Evolutionary conservation across 2,329 filamentous ascomycete genomes (phyloP).

Genomic region (Aspergillus intermedius): DNA sequence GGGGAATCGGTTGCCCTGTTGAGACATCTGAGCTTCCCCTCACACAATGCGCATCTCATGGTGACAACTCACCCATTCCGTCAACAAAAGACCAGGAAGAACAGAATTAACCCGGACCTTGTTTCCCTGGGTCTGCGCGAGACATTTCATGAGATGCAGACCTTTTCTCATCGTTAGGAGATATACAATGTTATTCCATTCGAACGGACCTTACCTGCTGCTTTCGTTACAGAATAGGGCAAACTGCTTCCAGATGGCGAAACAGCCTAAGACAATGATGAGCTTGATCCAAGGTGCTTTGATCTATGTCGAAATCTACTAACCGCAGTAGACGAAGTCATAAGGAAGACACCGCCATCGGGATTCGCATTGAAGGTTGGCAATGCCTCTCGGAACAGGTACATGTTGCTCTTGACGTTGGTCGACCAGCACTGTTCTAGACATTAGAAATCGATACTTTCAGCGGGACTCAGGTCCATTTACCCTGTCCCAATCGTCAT

Average conservation of each 20-base stretch:
- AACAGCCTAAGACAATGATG: constrained; percentile 35
- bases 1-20: constrained; percentile 50
- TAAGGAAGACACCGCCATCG: constrained; percentile 58
- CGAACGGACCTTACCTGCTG: constrained; percentile 49
- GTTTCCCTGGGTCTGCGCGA: constrained; percentile 56
- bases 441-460: not conserved
- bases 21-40: not conserved
- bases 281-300: constrained; percentile 2
- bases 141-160: constrained; percentile 59
- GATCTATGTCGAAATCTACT: constrained; percentile 15
- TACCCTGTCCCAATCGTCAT: constrained; percentile 60
- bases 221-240: constrained; percentile 73
- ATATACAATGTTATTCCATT: not conserved
- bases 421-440: constrained; percentile 50
- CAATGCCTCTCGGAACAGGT: constrained; percentile 51
- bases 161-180: constrained; percentile 27
- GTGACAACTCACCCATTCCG: constrained; percentile 53
- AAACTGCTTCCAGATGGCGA: constrained; percentile 50
- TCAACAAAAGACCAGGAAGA: constrained; percentile 58
- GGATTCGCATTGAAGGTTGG: constrained; percentile 55
- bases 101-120: constrained; percentile 61
- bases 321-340: constrained; percentile 58
- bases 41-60: not conserved
- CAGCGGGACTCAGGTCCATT: not conserved
- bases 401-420: constrained; percentile 53